Conservation (phyloP, 768 basidiomycete genomes). For the Tulasnella sp. region DNA sequence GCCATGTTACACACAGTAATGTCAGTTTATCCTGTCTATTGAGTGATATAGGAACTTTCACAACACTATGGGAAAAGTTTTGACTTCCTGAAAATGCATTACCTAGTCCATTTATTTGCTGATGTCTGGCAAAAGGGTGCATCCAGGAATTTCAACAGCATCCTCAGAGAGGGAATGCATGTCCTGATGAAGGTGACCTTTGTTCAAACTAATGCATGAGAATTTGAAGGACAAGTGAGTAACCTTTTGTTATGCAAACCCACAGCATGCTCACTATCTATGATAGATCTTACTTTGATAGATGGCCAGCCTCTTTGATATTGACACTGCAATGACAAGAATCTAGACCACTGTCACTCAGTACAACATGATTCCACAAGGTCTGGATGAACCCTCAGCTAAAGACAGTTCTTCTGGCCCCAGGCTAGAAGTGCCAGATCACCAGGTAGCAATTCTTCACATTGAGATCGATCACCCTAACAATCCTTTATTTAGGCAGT, state of each 20-base stretch:
- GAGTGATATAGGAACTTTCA: background rate
- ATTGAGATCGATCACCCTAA: background rate
- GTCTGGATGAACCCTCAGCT: background rate
- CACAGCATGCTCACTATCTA: background rate
- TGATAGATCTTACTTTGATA: background rate
- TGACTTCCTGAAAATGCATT: background rate
- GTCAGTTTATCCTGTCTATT: background rate
- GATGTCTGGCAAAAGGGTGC: background rate
- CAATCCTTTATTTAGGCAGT: background rate
- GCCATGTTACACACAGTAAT: background rate
- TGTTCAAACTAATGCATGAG: background rate
- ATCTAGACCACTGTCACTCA: background rate
- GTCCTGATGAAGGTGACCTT: background rate
- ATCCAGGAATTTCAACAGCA: background rate
- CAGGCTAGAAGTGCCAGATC: background rate
- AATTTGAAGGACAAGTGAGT: background rate
- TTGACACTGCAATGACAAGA: background rate
- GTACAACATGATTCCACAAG: no score
- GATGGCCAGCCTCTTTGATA: background rate
- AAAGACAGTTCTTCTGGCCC: background rate
- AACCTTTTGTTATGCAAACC: background rate
- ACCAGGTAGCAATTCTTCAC: background rate
- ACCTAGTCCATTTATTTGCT: background rate
- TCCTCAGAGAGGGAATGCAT: constrained; percentile 1
- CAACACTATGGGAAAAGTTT: background rate